Evolutionary conservation across 2,329 filamentous ascomycete genomes (phyloP).

Genomic region (Lachnellula hyalina): DNA sequence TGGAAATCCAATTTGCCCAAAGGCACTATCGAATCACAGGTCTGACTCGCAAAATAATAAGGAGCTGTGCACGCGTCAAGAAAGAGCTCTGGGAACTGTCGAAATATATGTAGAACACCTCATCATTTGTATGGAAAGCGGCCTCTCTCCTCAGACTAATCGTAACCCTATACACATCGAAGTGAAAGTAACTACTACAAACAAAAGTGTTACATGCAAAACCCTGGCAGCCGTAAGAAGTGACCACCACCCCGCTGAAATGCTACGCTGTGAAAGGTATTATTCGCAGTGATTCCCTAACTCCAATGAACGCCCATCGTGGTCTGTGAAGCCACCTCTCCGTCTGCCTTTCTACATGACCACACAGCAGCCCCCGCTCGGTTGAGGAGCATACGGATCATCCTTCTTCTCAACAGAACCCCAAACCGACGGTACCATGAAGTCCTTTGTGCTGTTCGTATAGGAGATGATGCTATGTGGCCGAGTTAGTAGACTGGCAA

Average conservation of each 20-base stretch:
- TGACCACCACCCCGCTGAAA: constrained; percentile 10
- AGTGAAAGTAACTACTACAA: constrained; percentile 21
- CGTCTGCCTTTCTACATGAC: constrained; percentile 64
- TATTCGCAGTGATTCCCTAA: constrained; percentile 23
- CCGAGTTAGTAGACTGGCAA: not conserved
- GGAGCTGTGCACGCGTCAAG: not conserved
- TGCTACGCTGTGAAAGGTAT: constrained; percentile 18
- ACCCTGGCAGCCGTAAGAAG: constrained; percentile 5
- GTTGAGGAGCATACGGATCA: constrained; percentile 81
- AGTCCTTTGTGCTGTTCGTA: constrained; percentile 96
- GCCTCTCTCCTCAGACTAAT: constrained; percentile 9
- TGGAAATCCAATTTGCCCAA: not conserved
- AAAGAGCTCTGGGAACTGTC: not conserved
- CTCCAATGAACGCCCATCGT: constrained; percentile 20
- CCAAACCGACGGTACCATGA: constrained; percentile 97
- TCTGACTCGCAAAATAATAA: not conserved
- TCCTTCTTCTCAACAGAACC: constrained; percentile 89
- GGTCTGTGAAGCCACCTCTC: constrained; percentile 9
- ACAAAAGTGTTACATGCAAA: constrained; percentile 30
- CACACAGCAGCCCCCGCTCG: constrained; percentile 66
- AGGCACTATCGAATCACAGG: not conserved
- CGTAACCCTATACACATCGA: constrained; percentile 20
- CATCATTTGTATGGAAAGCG: not conserved
- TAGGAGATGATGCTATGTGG: constrained; percentile 82
- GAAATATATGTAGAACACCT: not conserved